phyloP scores from a whole-genome alignment of 345 rosid species.

The Fremontodendron californicum region DNA sequence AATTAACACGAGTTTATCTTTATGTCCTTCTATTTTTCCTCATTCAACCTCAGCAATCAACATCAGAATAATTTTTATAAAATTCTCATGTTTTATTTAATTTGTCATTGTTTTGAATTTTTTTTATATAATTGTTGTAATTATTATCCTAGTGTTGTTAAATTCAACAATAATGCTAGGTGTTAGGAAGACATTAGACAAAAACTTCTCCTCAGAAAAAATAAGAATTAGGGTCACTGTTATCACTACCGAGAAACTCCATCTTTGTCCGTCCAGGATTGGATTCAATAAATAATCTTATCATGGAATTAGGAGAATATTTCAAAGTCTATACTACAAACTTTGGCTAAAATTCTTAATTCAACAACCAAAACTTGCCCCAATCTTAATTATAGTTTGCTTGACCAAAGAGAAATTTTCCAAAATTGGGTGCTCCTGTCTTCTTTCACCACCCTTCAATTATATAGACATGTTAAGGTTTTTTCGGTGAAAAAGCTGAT shows the following conservation, averaged over 20 bases:
- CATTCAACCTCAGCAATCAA: constrained; percentile 5
- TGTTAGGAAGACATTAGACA: too few relatives aligned
- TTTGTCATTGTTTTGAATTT: too few relatives aligned
- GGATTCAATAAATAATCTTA: not conserved
- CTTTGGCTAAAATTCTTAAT: not conserved
- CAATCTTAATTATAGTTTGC: not conserved
- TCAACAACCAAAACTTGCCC: not conserved
- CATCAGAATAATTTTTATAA: not conserved
- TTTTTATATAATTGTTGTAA: not conserved
- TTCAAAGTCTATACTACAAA: not conserved
- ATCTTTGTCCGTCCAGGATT: not conserved
- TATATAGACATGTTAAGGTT: too few relatives aligned
- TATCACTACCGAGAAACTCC: not conserved
- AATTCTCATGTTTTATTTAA: not conserved
- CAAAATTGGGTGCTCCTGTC: not conserved
- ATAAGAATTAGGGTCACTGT: too few relatives aligned
- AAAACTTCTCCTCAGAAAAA: constrained; percentile 11
- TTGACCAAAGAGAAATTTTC: not conserved
- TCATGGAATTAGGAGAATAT: not conserved
- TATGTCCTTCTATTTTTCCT: not conserved
- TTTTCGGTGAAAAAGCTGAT: too few relatives aligned
- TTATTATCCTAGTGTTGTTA: constrained; percentile 7
- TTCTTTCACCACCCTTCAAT: not conserved
- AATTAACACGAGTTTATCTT: not conserved
- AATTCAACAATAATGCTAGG: constrained; percentile 22